Base-by-base conservation (phyloP, 2,329 filamentous ascomycete genomes). In the Exophiala viscosa region DNA sequence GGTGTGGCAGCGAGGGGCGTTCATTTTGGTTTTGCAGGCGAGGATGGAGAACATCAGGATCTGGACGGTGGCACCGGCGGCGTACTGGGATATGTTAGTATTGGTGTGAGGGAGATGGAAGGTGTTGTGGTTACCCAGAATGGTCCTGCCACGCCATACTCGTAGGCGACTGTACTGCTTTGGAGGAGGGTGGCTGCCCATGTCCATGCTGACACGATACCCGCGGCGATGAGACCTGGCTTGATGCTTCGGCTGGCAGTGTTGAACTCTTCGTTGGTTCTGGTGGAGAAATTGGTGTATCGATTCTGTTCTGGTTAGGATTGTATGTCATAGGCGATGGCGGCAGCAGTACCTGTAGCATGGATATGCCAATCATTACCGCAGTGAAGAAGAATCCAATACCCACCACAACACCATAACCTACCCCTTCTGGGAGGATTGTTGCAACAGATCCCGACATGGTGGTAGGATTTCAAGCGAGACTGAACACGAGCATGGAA, bases 241-340 rank as follows among this genome's bases (percentile, higher is more conserved):
- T 95, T 95, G 60, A 96, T 88, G 2, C 87, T 90, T 57, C 90
- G 79, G 17, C 90, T 89, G 42, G 90, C 90, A 0, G 90, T 95
- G 60, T 81, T 90, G 76, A 95, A 95, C 83, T 91, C 92, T 72
- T 96, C 90, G 0, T 87, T 91, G 0, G 90, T 95, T 67, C 93
- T 89, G 2, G 90, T 75, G 67, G 91, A 51, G 46, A 50, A 55
- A 10, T 54, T 53, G 17, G 54, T 60, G 33, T 58, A 58, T 45
- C 50, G 48, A 34, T 54, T 58, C 50, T 54, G 46, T 3, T 18
- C 5, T 3, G 20, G 18, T 50, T 36, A 50, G 47, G 5, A 9
- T 15, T 17, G 14, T 34, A 13, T 34, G 14, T 15, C n/a, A n/a
- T 6, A 11, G 13, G 10, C 6, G n/a, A 34, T n/a, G 13, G 28